A percentile compares a stretch with the other conserved stretches of the same genome.
Evolutionary conservation across 1,284 basidiomycete genomes (phyloP).

Genomic region (Boletus semigastroideus): DNA sequence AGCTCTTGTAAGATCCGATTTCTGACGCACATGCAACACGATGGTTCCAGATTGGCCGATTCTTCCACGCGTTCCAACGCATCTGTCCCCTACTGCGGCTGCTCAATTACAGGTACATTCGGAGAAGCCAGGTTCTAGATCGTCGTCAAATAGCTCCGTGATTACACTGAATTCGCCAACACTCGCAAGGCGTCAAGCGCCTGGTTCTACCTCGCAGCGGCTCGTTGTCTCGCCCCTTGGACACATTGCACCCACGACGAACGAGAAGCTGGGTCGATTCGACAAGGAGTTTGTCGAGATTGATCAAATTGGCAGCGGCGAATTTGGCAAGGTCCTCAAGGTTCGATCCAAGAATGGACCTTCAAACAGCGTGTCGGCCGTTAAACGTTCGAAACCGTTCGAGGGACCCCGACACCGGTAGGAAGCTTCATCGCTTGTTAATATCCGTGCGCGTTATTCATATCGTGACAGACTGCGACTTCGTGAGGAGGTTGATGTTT

Average conservation of each 20-base stretch:
- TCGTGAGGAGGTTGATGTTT: constrained; percentile 93
- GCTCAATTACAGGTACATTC: constrained; percentile 40
- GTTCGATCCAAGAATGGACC: constrained; percentile 67
- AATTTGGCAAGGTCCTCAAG: constrained; percentile 94
- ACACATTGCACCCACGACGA: constrained; percentile 10
- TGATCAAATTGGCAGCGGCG: constrained; percentile 86
- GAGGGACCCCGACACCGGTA: constrained; percentile 90
- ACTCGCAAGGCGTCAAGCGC: constrained; percentile 25
- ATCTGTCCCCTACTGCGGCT: constrained; percentile 29
- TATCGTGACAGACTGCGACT: constrained; percentile 66
- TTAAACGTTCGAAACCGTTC: constrained; percentile 95
- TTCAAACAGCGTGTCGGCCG: constrained; percentile 69
- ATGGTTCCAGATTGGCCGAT: constrained; percentile 50
- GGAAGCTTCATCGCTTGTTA: not conserved
- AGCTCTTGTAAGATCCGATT: constrained; percentile 23
- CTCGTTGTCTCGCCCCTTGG: constrained; percentile 17
- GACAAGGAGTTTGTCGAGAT: constrained; percentile 79
- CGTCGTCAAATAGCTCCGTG: constrained; percentile 52
- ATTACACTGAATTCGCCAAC: constrained; percentile 40
- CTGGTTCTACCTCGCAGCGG: constrained; percentile 18
- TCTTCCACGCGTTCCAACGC: constrained; percentile 44
- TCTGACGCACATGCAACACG: constrained; percentile 15
- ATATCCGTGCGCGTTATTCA: constrained; percentile 14
- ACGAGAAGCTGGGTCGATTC: constrained; percentile 55
- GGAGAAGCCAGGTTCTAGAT: constrained; percentile 53